Percentiles rank a stretch among this genome's conserved stretches.
These are phyloP conservation scores for Conidiobolus incongruus DNA, from an alignment of 371 early-diverging fungal species.

Conservation along the genomic window DNA sequence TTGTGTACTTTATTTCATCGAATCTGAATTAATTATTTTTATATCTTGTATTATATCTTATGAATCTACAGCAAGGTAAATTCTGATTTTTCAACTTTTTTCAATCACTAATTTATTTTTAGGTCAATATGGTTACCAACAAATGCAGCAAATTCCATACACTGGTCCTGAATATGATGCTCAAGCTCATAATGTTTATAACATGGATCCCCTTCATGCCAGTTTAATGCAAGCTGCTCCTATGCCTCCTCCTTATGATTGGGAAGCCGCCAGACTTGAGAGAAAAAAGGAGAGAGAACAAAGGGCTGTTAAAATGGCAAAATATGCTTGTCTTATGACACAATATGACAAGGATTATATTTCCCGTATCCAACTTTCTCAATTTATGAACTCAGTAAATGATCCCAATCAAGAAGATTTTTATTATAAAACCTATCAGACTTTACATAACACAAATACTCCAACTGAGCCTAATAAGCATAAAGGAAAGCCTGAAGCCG, in stretches of 20 bases:
- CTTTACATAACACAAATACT: conserved; percentile 14
- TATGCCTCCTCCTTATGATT: background rate
- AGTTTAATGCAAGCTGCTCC: too few species aligned
- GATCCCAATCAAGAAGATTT: conserved; percentile 83
- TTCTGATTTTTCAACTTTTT: too few species aligned
- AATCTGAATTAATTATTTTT: too few species aligned
- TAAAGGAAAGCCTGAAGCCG: conserved; percentile 8
- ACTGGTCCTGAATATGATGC: too few species aligned
- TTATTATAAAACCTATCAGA: conserved; percentile 69
- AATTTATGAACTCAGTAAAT: conserved; percentile 52
- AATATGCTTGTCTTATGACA: conserved; percentile 72
- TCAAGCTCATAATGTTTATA: too few species aligned
- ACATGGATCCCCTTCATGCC: too few species aligned
- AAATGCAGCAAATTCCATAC: too few species aligned
- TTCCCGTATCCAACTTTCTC: conserved; percentile 74
- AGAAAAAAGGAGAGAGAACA: background rate
- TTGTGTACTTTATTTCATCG: too few species aligned
- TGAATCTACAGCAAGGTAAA: too few species aligned
- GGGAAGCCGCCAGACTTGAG: background rate
- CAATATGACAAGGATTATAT: conserved; percentile 80
- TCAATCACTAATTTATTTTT: too few species aligned
- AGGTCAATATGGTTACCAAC: too few species aligned
- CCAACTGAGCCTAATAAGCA: conserved; percentile 3
- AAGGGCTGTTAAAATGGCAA: conserved; percentile 20
- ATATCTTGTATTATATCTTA: too few species aligned